These are phyloP conservation scores for Corymbia citriodora DNA, from an alignment of 441 rosid species.

Conservation along the genomic window DNA sequence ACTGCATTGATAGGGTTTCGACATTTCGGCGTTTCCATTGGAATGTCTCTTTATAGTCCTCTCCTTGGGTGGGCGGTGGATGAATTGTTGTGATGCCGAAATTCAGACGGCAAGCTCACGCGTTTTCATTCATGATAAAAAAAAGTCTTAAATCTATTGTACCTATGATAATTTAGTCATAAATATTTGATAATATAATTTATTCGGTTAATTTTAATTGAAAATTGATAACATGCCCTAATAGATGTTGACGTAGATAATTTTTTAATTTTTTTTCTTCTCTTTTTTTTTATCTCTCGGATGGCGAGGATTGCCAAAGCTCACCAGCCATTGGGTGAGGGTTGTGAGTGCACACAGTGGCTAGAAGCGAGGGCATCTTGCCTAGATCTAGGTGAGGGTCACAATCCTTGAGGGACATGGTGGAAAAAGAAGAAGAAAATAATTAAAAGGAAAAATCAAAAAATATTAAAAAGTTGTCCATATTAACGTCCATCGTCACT, in stretches of 20 bases:
- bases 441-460: too few relatives aligned
- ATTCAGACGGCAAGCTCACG: neutral
- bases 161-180: fast-evolving
- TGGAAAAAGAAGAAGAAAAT: too few relatives aligned
- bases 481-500: too few relatives aligned
- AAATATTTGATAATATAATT: fast-evolving
- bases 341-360: fast-evolving
- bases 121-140: neutral
- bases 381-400: fast-evolving
- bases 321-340: neutral
- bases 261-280: fast-evolving
- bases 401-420: fast-evolving
- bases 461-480: too few relatives aligned
- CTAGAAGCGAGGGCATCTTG: neutral
- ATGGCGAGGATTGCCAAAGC: neutral
- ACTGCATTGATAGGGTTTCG: neutral
- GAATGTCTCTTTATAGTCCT: neutral
- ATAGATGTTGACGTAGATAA: fast-evolving
- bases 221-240: fast-evolving
- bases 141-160: too few relatives aligned
- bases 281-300: neutral
- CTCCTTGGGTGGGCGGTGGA: neutral
- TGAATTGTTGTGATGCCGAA: neutral
- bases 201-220: fast-evolving
- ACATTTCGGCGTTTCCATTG: neutral